Evolutionary conservation across 2,329 filamentous ascomycete genomes (phyloP).

Genomic region (Stachybotrys chartarum): DNA sequence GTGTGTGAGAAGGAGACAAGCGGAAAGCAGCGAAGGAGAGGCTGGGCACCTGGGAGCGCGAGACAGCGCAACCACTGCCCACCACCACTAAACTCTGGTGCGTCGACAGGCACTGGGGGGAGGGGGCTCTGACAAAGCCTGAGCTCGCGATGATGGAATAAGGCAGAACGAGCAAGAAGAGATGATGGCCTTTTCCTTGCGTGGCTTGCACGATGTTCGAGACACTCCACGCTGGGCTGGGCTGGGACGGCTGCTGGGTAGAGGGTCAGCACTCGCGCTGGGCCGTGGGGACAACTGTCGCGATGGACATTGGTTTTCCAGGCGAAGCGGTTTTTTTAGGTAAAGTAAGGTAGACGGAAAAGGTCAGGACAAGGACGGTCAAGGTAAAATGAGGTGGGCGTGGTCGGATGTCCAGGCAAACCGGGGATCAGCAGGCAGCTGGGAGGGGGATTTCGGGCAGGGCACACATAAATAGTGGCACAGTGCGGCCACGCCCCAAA

Average conservation of each 20-base stretch:
- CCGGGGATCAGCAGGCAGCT: neutral
- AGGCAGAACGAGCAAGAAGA: neutral
- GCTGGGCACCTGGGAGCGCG: neutral
- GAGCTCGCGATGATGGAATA: neutral
- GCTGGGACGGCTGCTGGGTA: neutral
- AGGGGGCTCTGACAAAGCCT: neutral
- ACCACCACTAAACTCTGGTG: neutral
- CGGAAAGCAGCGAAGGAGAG: neutral
- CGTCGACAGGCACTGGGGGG: neutral
- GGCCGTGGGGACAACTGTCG: conserved; percentile 16
- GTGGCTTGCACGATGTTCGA: neutral
- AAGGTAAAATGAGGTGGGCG: neutral
- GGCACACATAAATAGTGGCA: neutral
- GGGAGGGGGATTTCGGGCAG: neutral
- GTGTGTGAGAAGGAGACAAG: neutral
- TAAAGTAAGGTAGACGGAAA: neutral
- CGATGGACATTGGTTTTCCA: conserved; percentile 11
- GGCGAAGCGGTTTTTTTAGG: neutral
- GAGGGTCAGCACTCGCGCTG: conserved; percentile 12
- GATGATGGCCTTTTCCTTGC: neutral
- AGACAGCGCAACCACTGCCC: neutral
- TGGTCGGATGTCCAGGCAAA: neutral
- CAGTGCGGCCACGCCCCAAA: conserved; percentile 4
- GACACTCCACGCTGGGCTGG: neutral
- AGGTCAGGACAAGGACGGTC: neutral